Percentiles rank a stretch among this genome's conserved stretches.
Evolutionary conservation across 2,329 filamentous ascomycete genomes (phyloP).

Genomic region (Botrytis fabae): DNA sequence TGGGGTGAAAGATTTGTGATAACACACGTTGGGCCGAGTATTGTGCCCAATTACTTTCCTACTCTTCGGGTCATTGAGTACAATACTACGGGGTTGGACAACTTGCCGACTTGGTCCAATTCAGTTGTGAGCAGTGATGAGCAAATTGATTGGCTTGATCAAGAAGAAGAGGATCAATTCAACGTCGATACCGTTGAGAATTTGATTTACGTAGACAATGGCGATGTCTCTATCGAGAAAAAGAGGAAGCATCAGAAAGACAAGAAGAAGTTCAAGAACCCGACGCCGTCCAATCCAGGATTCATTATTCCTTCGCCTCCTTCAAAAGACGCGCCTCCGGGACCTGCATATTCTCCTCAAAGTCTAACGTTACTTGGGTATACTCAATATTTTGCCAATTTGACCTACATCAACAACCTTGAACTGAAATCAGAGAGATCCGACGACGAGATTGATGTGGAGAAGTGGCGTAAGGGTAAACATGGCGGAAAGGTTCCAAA

Average conservation of each 20-base stretch:
- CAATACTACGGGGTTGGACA: constrained; percentile 63
- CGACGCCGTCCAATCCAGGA: constrained; percentile 58
- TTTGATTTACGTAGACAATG: constrained; percentile 35
- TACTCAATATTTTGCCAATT: constrained; percentile 89
- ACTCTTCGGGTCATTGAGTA: constrained; percentile 91
- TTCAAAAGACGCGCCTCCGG: constrained; percentile 69
- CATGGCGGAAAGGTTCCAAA: constrained; percentile 59
- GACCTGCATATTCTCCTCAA: constrained; percentile 88
- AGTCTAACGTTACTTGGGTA: constrained; percentile 76
- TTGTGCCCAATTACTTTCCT: constrained; percentile 92
- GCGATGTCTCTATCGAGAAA: constrained; percentile 43
- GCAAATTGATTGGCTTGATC: constrained; percentile 31
- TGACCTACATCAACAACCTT: constrained; percentile 85
- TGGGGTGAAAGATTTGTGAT: constrained; percentile 85
- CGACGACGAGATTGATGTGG: constrained; percentile 40
- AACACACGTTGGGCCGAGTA: constrained; percentile 77
- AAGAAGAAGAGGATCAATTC: constrained; percentile 20
- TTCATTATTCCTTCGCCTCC: constrained; percentile 70
- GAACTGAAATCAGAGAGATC: constrained; percentile 45
- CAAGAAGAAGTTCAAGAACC: constrained; percentile 49
- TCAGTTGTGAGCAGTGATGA: constrained; percentile 17
- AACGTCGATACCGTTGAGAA: neutral
- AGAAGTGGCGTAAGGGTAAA: constrained; percentile 64
- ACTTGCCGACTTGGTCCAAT: constrained; percentile 32
- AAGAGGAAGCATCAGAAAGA: constrained; percentile 47